These are phyloP conservation scores for Silene uniflora DNA, from an alignment of 148 eudicot species.

Conservation along the genomic window DNA sequence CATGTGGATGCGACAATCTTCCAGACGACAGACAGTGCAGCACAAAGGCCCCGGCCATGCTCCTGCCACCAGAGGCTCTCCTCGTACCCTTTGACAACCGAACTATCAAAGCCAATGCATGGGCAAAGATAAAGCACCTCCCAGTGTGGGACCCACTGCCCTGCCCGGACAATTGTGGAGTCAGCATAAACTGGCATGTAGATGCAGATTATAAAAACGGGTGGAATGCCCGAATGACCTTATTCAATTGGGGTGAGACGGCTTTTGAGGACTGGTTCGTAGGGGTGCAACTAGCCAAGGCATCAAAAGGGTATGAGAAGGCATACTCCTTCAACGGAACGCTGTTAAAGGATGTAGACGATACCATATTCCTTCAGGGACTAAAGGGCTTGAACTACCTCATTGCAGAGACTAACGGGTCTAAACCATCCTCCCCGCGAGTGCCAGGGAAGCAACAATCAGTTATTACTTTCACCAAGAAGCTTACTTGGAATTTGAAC, in stretches of 20 bases:
- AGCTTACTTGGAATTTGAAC: slow-evolving; percentile 24
- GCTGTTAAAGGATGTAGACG: slow-evolving; percentile 22
- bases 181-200: slow-evolving; percentile 64
- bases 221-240: slow-evolving; percentile 59
- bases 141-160: slow-evolving; percentile 40
- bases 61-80: slow-evolving; percentile 52
- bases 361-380: slow-evolving; percentile 51
- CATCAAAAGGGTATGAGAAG: slow-evolving; percentile 38
- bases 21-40: slow-evolving; percentile 29
- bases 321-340: slow-evolving; percentile 65
- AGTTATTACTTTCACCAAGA: slow-evolving; percentile 46
- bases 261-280: slow-evolving; percentile 54
- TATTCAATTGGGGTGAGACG: slow-evolving; percentile 53
- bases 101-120: slow-evolving; percentile 35
- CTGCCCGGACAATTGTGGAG: slow-evolving; percentile 62
- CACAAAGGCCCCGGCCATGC: slow-evolving; percentile 36
- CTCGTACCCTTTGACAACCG: slow-evolving; percentile 56
- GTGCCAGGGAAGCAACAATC: slow-evolving; percentile 68
- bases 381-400: slow-evolving; percentile 44
- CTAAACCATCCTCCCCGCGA: slow-evolving; percentile 30
- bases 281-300: slow-evolving; percentile 43
- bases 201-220: slow-evolving; percentile 40
- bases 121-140: slow-evolving; percentile 47
- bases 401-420: slow-evolving; percentile 47
- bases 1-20: slow-evolving; percentile 51